Conservation (phyloP, 2,329 filamentous ascomycete species). For the Fusarium bactridioides region DNA sequence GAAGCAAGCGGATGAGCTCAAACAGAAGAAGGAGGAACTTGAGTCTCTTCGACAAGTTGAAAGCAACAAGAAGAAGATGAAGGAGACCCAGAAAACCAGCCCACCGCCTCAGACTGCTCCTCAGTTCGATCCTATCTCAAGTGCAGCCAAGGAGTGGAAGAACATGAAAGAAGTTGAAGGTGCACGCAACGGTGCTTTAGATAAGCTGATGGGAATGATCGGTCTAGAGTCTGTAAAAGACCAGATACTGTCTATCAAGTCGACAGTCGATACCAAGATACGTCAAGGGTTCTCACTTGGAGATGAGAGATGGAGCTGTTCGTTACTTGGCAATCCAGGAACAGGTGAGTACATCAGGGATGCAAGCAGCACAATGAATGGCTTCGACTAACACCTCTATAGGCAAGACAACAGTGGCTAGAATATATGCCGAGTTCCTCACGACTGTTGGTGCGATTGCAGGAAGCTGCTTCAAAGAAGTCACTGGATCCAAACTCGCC, state of each 20-base stretch:
- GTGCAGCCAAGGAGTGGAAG: slow-evolving; percentile 64
- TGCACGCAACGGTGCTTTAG: slow-evolving; percentile 61
- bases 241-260: slow-evolving; percentile 69
- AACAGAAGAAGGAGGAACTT: slow-evolving; percentile 58
- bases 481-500: slow-evolving; percentile 71
- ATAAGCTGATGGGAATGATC: slow-evolving; percentile 73
- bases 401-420: slow-evolving; percentile 77
- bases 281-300: slow-evolving; percentile 64
- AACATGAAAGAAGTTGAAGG: slow-evolving; percentile 62
- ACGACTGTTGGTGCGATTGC: slow-evolving; percentile 68
- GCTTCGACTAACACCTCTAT: neutral
- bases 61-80: slow-evolving; percentile 18
- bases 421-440: slow-evolving; percentile 73
- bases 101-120: neutral
- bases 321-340: slow-evolving; percentile 76
- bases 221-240: slow-evolving; percentile 75
- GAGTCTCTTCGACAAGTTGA: slow-evolving; percentile 48
- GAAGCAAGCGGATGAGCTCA: slow-evolving; percentile 53
- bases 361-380: neutral
- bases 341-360: slow-evolving; percentile 60
- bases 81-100: neutral
- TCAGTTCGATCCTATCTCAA: neutral
- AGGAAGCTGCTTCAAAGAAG: slow-evolving; percentile 69
- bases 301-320: slow-evolving; percentile 67
- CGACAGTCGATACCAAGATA: slow-evolving; percentile 65